A percentile compares a stretch with the other conserved stretches of the same genome.
Evolutionary conservation across 1,284 basidiomycete genomes (phyloP).

Genomic region (Ceratobasidium sp.): DNA sequence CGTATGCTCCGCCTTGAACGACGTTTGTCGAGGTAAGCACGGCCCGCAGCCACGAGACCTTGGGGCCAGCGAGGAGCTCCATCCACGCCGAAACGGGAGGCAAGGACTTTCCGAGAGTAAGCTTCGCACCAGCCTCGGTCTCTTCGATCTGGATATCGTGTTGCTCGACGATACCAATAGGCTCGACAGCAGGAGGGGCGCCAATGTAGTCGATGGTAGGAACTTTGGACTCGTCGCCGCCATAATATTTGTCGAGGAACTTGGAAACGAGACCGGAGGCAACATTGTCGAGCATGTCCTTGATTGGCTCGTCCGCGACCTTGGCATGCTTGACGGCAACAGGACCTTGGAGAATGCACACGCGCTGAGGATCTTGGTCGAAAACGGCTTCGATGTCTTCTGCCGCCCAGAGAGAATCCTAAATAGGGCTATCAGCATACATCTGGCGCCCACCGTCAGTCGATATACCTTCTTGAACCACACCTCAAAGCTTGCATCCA

Average conservation of each 20-base stretch:
- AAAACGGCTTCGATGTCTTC: slow-evolving; percentile 99
- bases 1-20: slow-evolving; percentile 82
- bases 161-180: slow-evolving; percentile 47
- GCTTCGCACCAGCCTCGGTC: slow-evolving; percentile 59
- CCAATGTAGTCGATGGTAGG: slow-evolving; percentile 90
- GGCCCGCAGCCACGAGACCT: slow-evolving; percentile 87
- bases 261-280: slow-evolving; percentile 78
- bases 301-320: slow-evolving; percentile 92
- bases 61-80: slow-evolving; percentile 79
- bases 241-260: slow-evolving; percentile 83
- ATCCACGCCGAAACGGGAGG: slow-evolving; percentile 80
- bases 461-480: slow-evolving; percentile 96
- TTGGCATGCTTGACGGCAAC: slow-evolving; percentile 89
- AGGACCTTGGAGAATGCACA: slow-evolving; percentile 97
- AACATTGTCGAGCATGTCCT: slow-evolving; percentile 89
- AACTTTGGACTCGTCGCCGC: slow-evolving; percentile 76
- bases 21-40: slow-evolving; percentile 82
- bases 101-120: slow-evolving; percentile 61
- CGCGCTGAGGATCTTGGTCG: slow-evolving; percentile 96
- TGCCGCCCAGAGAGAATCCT: slow-evolving; percentile 97
- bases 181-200: slow-evolving; percentile 52
- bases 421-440: slow-evolving; percentile 40
- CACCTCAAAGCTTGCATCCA: slow-evolving; percentile 91
- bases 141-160: slow-evolving; percentile 58
- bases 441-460: neutral